Base-by-base conservation (phyloP, 2,329 filamentous ascomycete genomes). In the Monosporascus sp. region DNA sequence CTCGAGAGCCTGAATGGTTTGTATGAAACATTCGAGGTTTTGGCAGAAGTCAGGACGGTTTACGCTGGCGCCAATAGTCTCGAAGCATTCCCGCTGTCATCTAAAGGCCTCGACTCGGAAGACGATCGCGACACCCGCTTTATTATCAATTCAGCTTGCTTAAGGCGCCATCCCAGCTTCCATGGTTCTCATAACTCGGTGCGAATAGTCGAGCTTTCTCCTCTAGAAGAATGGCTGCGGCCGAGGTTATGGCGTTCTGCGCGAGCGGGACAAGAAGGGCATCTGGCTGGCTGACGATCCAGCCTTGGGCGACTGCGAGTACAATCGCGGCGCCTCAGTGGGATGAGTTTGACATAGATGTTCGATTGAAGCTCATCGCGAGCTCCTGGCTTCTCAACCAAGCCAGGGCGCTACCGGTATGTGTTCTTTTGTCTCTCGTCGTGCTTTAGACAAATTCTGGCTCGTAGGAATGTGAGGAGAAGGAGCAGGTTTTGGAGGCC, bases 171-270 rank as follows among this genome's bases (percentile, higher is more conserved):
- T 55, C 50, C 52, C 62, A 74, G 75, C 73, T 73, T 75, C 76
- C 77, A 82, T 82, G 79, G 74, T 74, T 78, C 67, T 73, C 70
- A 72, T 69, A 70, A 64, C 68, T 60, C 61, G 60, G 61, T 64
- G 67, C 67, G 64, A 72, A 63, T 64, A 66, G 61, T 74, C 69
- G 69, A 77, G 72, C 68, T 72, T 69, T 63, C 70, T 72, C 69
- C 73, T 68, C 68, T 76, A 79, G 64, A 46, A 27, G 14, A 67
- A 83, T 83, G 80, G 79, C 80, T 69, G 70, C 77, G 67, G 74
- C 73, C 72, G 71, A 73, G 61, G 71, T 80, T 71, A 65, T 75
- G 68, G 66, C 67, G 58, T 71, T 69, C 61, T 71, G 66, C 68
- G 71, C 67, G 66, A 68, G 64, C 68, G 74, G 69, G 71, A 69